Evolutionary conservation across 306 rosid species (phyloP), one percentile per base, ranked within the genome.

Genomic region (Ziziphus jujuba): DNA sequence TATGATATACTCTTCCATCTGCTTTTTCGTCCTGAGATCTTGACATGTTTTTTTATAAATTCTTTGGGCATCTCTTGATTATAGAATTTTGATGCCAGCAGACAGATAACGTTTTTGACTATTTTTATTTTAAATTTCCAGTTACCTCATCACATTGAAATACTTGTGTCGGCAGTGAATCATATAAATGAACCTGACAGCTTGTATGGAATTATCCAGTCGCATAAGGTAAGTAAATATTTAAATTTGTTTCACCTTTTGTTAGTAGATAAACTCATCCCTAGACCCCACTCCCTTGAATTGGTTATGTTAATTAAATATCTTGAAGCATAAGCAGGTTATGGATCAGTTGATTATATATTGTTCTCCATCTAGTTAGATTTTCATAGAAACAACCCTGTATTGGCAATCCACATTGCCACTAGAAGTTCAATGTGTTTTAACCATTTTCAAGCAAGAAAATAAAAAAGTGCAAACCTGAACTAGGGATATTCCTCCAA

Each of bases 171-270:
- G 15, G 95, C 98, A 7, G 83, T 85, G 63, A 89, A 88, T 79
- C 82, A 87, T 80, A 92, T 92, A 45, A 92, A 92, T 65, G 96
- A 89, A 85, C 96, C 95, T 25, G 96, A 92, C 85, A 87, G 96
- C 88, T 84, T 92, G 67, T 89, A 92, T 48, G 98, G 98, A 75
- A 92, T 92, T 65, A 84, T 89, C 76, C 96, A 90, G 77, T 87
- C 95, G 45, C 95, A 87, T 80, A 85, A 89, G 96, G 96, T 92
- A 21, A 77, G 87, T 65, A 55, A n/a, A 63, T 61, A 40, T 58
- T 48, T 48, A 5, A 24, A 43, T 49, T 73, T 48, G 43, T 7
- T 56, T 43, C 63, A 15, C 5, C 43, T 56, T 24, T 56, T 9
- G 28, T 36, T 36, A 9, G 31, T 54, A 50, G 2, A 8, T 48